These are phyloP conservation scores for Pseudonectria buxi DNA, from an alignment of 2,329 filamentous ascomycete species.

Conservation along the genomic window DNA sequence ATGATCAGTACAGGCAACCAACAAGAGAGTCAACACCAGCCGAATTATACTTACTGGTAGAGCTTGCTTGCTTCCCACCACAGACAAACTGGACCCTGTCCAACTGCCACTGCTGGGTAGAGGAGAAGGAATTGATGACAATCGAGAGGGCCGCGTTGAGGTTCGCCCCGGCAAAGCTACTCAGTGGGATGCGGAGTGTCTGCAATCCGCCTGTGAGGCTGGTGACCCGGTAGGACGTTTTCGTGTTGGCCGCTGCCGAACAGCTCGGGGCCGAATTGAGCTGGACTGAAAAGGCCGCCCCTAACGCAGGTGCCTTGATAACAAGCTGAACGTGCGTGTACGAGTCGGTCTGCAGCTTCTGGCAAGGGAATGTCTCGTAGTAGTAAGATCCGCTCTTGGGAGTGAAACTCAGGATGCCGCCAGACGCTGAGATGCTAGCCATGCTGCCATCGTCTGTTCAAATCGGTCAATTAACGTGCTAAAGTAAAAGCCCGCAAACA, in stretches of 20 bases:
- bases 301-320: conserved; percentile 16
- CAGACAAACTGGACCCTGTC: conserved; percentile 43
- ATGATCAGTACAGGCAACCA: too few species aligned
- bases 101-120: conserved; percentile 33
- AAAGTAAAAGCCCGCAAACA: not conserved
- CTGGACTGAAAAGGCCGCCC: conserved; percentile 25
- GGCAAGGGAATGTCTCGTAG: conserved; percentile 46
- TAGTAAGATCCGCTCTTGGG: conserved; percentile 44
- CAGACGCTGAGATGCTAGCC: conserved; percentile 32
- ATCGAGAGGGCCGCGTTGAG: conserved; percentile 40
- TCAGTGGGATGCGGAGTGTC: conserved; percentile 44
- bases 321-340: conserved; percentile 37
- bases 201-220: conserved; percentile 43
- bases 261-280: conserved; percentile 36
- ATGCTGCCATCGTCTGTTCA: conserved; percentile 43
- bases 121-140: conserved; percentile 33
- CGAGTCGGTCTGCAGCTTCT: conserved; percentile 35
- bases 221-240: conserved; percentile 36
- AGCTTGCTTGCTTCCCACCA: conserved; percentile 8
- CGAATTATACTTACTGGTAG: conserved; percentile 8
- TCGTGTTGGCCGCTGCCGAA: conserved; percentile 33
- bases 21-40: not conserved
- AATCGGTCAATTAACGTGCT: conserved; percentile 3
- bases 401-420: conserved; percentile 42
- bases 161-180: conserved; percentile 42